Evolutionary conservation across 176 grass and related monocot genomes (phyloP).

Genomic region (Phragmites australis): DNA sequence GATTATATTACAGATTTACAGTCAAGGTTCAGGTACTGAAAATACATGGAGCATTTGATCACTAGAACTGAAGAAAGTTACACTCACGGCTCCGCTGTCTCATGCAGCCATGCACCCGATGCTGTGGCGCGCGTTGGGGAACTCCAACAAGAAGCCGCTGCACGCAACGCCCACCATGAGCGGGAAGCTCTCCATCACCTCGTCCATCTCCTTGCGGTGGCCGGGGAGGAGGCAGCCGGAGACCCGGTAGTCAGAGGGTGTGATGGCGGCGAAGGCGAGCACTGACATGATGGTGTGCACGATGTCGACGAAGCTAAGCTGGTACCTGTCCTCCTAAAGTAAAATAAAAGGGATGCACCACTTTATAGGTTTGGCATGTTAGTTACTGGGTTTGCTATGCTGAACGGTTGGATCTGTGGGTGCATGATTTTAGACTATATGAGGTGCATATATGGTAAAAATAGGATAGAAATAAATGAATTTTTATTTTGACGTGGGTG

Average conservation of each 20-base stretch:
- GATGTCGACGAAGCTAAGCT: constrained; percentile 56
- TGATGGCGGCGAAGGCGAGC: constrained; percentile 58
- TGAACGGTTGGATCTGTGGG: too few relatives aligned
- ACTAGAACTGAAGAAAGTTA: not conserved
- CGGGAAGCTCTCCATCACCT: constrained; percentile 75
- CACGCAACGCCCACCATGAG: constrained; percentile 61
- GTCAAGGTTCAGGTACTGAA: not conserved
- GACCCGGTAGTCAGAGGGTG: constrained; percentile 51
- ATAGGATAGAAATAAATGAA: too few relatives aligned
- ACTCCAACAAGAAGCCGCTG: constrained; percentile 64
- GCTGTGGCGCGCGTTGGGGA: constrained; percentile 65
- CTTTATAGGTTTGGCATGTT: too few relatives aligned
- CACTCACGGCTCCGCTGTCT: not conserved
- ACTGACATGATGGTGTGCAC: constrained; percentile 62
- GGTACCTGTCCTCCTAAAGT: constrained; percentile 56
- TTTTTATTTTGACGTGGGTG: too few relatives aligned
- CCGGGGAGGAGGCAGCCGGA: constrained; percentile 52
- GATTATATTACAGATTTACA: not conserved
- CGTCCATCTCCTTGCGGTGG: constrained; percentile 57
- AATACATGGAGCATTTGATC: constrained; percentile 23
- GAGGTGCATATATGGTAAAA: too few relatives aligned
- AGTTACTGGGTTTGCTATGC: too few relatives aligned
- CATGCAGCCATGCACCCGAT: constrained; percentile 26
- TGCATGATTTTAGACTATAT: too few relatives aligned
- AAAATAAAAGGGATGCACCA: too few relatives aligned